A percentile compares a stretch with the other conserved stretches of the same genome.
Evolutionary conservation across 2,329 filamentous ascomycete species (phyloP).

Genomic region (Fusarium torreyae): DNA sequence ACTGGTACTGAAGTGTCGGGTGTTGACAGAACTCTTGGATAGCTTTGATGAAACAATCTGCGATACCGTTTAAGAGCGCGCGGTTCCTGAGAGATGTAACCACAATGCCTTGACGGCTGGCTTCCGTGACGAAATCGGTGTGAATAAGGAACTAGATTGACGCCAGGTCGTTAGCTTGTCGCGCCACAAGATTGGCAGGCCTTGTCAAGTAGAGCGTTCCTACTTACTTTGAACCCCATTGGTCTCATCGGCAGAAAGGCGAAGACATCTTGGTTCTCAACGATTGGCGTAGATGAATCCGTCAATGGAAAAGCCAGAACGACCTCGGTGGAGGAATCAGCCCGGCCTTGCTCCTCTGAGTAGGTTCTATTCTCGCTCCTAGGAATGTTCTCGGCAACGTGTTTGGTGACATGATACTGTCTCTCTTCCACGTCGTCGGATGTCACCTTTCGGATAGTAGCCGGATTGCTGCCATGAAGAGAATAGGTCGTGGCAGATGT

Average conservation of each 20-base stretch:
- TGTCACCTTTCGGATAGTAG: slow-evolving; percentile 19
- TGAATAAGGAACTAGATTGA: slow-evolving; percentile 62
- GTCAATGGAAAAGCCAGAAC: slow-evolving; percentile 64
- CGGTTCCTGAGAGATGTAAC: slow-evolving; percentile 57
- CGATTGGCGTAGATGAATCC: slow-evolving; percentile 50
- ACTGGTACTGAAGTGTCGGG: slow-evolving; percentile 57
- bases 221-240: slow-evolving; percentile 59
- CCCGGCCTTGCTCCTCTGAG: slow-evolving; percentile 45
- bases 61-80: slow-evolving; percentile 54
- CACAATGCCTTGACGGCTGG: slow-evolving; percentile 61
- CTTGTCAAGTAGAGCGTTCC: not conserved
- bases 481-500: slow-evolving; percentile 25
- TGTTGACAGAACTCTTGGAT: slow-evolving; percentile 58
- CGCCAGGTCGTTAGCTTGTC: not conserved
- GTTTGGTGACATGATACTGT: slow-evolving; percentile 51
- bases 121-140: slow-evolving; percentile 64
- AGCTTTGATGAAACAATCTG: slow-evolving; percentile 57
- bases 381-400: slow-evolving; percentile 49
- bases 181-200: too few relatives aligned
- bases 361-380: slow-evolving; percentile 56
- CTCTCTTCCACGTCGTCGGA: slow-evolving; percentile 9
- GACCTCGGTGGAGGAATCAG: slow-evolving; percentile 54
- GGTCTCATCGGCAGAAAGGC: slow-evolving; percentile 62
- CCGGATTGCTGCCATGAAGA: slow-evolving; percentile 20
- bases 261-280: slow-evolving; percentile 60